These are phyloP conservation scores for Alternaria angustiovoidea DNA, from an alignment of 2,329 filamentous ascomycete species.

Conservation along the genomic window DNA sequence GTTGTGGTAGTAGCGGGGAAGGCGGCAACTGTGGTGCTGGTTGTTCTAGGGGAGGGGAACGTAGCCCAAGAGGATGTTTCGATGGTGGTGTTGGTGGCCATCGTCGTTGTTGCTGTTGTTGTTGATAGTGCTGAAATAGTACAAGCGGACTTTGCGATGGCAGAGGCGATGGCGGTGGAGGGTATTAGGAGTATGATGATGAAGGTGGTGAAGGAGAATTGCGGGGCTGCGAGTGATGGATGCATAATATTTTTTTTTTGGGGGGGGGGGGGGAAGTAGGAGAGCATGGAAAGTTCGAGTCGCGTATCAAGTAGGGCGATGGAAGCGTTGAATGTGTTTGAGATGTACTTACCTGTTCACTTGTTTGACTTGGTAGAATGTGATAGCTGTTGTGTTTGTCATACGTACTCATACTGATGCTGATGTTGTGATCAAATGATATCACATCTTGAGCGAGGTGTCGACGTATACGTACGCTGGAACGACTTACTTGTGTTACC, in stretches of 20 bases:
- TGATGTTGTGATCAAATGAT: neutral
- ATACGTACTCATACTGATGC: neutral
- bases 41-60: too few species aligned
- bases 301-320: neutral
- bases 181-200: neutral
- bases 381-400: neutral
- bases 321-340: neutral
- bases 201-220: neutral
- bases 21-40: neutral
- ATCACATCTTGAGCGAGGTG: conserved; percentile 1
- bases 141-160: neutral
- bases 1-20: neutral
- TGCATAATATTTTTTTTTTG: neutral
- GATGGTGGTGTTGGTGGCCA: too few species aligned
- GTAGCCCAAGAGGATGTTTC: too few species aligned
- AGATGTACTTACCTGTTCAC: neutral
- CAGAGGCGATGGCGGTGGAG: neutral
- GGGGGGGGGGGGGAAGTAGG: neutral
- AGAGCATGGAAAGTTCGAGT: neutral
- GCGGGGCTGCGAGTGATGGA: neutral
- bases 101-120: too few species aligned
- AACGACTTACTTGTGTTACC: neutral
- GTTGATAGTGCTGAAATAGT: too few species aligned
- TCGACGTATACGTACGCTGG: neutral
- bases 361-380: neutral